Evolutionary conservation across 352 stramenopile species (phyloP), one percentile per base, ranked within the genome.

Genomic region (Phytophthora chlamydospora): DNA sequence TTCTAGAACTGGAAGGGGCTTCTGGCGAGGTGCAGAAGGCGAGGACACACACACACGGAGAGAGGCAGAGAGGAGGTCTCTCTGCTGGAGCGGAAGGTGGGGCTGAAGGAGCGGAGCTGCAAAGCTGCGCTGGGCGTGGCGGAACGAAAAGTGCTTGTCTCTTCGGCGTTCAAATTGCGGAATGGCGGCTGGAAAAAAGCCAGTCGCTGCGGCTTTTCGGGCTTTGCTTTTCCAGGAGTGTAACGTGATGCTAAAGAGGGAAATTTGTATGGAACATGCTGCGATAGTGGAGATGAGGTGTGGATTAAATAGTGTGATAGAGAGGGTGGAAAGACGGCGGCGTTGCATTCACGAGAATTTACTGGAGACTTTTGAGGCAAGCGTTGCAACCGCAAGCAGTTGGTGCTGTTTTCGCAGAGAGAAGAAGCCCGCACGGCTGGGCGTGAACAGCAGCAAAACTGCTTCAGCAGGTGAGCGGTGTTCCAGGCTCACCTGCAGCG

Each of bases 151-250:
- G 34, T 60, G 63, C 64, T 53, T 52, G 6, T 17, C 9, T 32
- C 27, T 31, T n/a, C n/a, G 6, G 24, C 14, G 32, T 67, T 57
- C 63, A 63, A 67, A 63, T 71, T 71, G 57, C 50, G 50, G 57
- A 71, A 71, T 71, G 63, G n/a, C 43, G 57, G 55, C 27, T 42
- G 49, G 24, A 55, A 62, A 65, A 32, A 48, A 69, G 63, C 58
- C 63, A 72, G 64, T 38, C 27, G 6, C 8, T 31, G 27, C 11
- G 13, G 19, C 34, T 61, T 46, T 6, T 31, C 17, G 24, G 16
- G 32, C 46, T 53, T 38, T 2, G 21, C 13, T 32, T 40, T n/a
- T 6, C 13, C 9, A 19, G 46, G 32, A 3, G 10, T 43, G n/a
- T 6, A 9, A 19, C 7, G 9, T 31, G 27, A 31, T 10, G 38